Conservation (phyloP, 2,329 filamentous ascomycete genomes). For the Alternaria novae-zelandiae region DNA sequence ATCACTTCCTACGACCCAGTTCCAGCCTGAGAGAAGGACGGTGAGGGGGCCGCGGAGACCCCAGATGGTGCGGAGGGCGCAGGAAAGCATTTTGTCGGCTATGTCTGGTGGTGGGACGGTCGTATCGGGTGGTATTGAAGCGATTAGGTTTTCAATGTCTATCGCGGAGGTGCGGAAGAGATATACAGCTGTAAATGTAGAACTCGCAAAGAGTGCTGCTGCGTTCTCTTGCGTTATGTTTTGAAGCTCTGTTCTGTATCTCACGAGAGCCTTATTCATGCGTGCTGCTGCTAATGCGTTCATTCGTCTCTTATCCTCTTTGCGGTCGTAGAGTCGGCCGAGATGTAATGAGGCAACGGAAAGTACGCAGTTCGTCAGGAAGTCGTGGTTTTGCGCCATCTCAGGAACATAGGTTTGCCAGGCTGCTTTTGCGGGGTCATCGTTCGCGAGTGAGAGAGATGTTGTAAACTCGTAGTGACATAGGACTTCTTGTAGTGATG, state of each 20-base stretch:
- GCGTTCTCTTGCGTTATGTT: conserved; percentile 51
- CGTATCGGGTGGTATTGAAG: conserved; percentile 29
- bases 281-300: conserved; percentile 36
- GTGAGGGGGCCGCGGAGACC: conserved; percentile 40
- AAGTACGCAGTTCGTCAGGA: conserved; percentile 54
- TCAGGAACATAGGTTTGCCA: conserved; percentile 44
- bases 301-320: conserved; percentile 31
- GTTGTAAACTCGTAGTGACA: conserved; percentile 46
- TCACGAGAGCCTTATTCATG: conserved; percentile 43
- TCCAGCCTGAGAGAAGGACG: conserved; percentile 41
- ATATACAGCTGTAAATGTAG: conserved; percentile 43
- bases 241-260: conserved; percentile 34
- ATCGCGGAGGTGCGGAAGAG: conserved; percentile 41
- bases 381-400: conserved; percentile 52
- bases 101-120: conserved; percentile 23
- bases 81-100: conserved; percentile 37
- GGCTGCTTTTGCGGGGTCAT: conserved; percentile 40
- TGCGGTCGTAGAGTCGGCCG: conserved; percentile 44
- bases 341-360: conserved; percentile 56
- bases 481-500: conserved; percentile 33
- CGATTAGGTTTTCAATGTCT: conserved; percentile 38
- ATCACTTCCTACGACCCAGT: conserved; percentile 36
- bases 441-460: conserved; percentile 35
- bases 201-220: conserved; percentile 49
- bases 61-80: conserved; percentile 33